Evolutionary conservation across 2,329 filamentous ascomycete species (phyloP).

Genomic region (Arthrobotrys sinensis): DNA sequence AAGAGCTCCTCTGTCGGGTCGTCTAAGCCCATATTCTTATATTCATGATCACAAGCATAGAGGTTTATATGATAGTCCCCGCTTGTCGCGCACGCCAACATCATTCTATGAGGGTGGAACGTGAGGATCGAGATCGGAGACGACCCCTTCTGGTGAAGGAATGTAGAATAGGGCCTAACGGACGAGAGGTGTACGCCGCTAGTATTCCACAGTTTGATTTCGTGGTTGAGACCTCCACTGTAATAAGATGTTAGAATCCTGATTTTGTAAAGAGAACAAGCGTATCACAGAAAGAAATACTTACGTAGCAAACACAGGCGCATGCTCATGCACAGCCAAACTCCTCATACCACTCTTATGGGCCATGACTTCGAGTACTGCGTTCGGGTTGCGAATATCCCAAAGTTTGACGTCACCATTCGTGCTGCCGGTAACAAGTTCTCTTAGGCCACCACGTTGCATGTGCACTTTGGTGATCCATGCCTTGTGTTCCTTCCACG

Average conservation of each 20-base stretch:
- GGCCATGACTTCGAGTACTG: conserved; percentile 80
- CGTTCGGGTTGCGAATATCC: conserved; percentile 91
- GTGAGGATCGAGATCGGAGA: conserved; percentile 88
- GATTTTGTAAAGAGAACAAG: conserved; percentile 58
- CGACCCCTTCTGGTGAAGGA: conserved; percentile 84
- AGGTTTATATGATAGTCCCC: conserved; percentile 93
- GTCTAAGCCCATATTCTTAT: conserved; percentile 61
- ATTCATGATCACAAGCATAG: conserved; percentile 76
- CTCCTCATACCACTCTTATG: conserved; percentile 85
- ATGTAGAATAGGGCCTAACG: conserved; percentile 90
- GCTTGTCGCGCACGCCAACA: conserved; percentile 87
- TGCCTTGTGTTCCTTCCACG: conserved; percentile 95
- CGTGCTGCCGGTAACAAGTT: conserved; percentile 89
- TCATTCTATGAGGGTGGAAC: conserved; percentile 94
- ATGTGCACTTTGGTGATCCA: conserved; percentile 98
- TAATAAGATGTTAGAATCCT: conserved; percentile 62
- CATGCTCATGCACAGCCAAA: conserved; percentile 93
- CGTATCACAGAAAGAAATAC: conserved; percentile 66
- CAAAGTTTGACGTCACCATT: conserved; percentile 95
- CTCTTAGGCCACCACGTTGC: conserved; percentile 92
- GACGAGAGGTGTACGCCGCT: conserved; percentile 83
- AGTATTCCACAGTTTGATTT: conserved; percentile 93
- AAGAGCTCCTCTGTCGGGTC: conserved; percentile 52
- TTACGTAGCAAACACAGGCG: conserved; percentile 94
- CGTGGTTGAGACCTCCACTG: conserved; percentile 88